Base-by-base conservation (phyloP, 164 flowering plant species). In the Hamamelis virginiana region DNA sequence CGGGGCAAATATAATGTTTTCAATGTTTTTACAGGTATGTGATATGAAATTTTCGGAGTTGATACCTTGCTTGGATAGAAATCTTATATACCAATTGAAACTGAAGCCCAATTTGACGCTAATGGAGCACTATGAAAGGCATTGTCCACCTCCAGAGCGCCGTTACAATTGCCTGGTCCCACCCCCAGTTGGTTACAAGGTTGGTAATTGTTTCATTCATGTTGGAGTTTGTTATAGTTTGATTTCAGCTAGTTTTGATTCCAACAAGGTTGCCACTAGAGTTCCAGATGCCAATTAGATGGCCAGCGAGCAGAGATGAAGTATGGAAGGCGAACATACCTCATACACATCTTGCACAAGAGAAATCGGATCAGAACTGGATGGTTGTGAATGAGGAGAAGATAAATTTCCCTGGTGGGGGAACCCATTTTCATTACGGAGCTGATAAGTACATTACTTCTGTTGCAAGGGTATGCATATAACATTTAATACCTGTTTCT, bases 81-180 rank as follows among this genome's bases (percentile, higher is more conserved):
- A 87, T 72, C 75, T 91, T 38, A 84, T 81, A 5, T 84, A 86
- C 67, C 98, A 89, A 64, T 44, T 87, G 77, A 92, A 75, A 64
- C 70, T 83, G 81, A 92, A 89, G 84, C 83, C 69, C 1, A 89
- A 92, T 78, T 73, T 91, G 79, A 71, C 82, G 5, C 68, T 92
- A 67, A 92, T 92, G 98, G 98, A 92, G 83, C 98, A 92, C 78
- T 92, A 92, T 58, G 98, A 92, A 66, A 78, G 96, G 69, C 98
- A 92, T 27, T 92, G 98, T 62, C 98, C 98, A 0, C 89, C 88
- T 3, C 80, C 80, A 0, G 80, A 83, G 46, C 84, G 96, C 0
- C 91, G 94, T 25, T 92, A 73, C 71, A 91, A 91, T 80, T 92
- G 98, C 69, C 84, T 91, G 13, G 75, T 92, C 76, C 98, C 97